Percentiles rank a stretch among this genome's conserved stretches.
phyloP scores from a whole-genome alignment of 768 basidiomycete genomes.

The Nidula microcarpa region DNA sequence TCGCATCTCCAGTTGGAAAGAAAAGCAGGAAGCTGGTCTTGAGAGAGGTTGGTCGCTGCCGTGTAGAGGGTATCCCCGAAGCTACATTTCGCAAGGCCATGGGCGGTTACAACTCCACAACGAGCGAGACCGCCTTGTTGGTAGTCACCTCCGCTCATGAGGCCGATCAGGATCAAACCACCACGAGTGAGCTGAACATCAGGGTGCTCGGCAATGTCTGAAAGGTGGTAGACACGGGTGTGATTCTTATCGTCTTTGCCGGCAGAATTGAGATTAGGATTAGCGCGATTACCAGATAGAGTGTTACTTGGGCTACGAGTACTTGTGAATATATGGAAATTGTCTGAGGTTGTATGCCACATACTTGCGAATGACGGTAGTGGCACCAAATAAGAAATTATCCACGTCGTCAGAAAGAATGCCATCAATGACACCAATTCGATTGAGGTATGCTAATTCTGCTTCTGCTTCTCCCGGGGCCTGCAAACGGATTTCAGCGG shows the following conservation, averaged over 20 bases:
- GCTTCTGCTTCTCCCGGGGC: constrained; percentile 96
- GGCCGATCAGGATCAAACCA: constrained; percentile 78
- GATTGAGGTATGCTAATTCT: constrained; percentile 84
- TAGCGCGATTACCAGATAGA: constrained; percentile 66
- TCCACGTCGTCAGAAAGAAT: constrained; percentile 93
- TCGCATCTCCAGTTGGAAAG: constrained; percentile 62
- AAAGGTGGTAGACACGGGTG: constrained; percentile 38
- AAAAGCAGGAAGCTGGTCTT: constrained; percentile 44
- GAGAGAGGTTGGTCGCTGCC: constrained; percentile 49
- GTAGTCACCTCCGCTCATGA: constrained; percentile 91
- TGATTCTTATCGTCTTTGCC: constrained; percentile 77
- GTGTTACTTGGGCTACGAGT: constrained; percentile 59
- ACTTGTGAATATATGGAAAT: constrained; percentile 3
- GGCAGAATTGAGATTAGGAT: constrained; percentile 60
- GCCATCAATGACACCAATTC: constrained; percentile 79
- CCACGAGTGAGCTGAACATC: constrained; percentile 53
- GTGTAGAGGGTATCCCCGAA: constrained; percentile 69
- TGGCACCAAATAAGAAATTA: constrained; percentile 86
- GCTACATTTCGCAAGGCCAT: constrained; percentile 77
- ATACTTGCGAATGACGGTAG: constrained; percentile 81
- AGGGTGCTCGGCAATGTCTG: constrained; percentile 36
- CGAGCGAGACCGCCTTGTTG: constrained; percentile 64
- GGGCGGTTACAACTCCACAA: constrained; percentile 70
- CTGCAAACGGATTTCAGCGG: constrained; percentile 30
- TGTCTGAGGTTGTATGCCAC: constrained; percentile 15